Evolutionary conservation across 2,329 filamentous ascomycete genomes (phyloP).

Genomic region (Paecilomyces niveus): DNA sequence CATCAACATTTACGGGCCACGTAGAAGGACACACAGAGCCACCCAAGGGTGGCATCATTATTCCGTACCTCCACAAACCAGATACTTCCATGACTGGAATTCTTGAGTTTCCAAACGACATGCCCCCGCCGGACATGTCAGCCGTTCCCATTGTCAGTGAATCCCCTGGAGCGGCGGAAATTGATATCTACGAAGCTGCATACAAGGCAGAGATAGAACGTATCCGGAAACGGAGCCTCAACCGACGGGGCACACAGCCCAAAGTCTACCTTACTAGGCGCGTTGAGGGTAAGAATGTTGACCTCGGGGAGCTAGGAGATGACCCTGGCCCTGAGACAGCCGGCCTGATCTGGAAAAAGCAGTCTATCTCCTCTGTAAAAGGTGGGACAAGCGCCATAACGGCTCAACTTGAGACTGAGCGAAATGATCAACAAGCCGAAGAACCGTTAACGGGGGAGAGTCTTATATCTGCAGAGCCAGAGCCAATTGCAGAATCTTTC

Average conservation of each 20-base stretch:
- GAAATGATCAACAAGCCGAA: conserved; percentile 1
- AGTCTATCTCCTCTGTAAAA: background rate
- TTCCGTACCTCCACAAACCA: conserved; percentile 11
- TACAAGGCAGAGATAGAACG: conserved; percentile 75
- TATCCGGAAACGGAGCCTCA: conserved; percentile 48
- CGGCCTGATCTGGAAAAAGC: conserved; percentile 2
- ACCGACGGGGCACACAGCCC: conserved; percentile 36
- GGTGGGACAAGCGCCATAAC: conserved; percentile 3
- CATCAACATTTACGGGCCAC: conserved; percentile 39
- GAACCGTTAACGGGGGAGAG: conserved; percentile 7
- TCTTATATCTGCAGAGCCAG: background rate
- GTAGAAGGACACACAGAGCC: conserved; percentile 9
- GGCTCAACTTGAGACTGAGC: background rate
- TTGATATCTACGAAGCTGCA: conserved; percentile 81
- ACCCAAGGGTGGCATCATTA: conserved; percentile 7
- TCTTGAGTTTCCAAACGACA: conserved; percentile 27
- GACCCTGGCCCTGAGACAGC: conserved; percentile 17
- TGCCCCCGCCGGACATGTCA: conserved; percentile 23
- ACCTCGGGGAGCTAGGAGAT: conserved; percentile 17
- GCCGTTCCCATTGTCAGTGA: conserved; percentile 59
- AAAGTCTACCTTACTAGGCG: conserved; percentile 53
- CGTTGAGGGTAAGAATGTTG: conserved; percentile 36
- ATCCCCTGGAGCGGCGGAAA: conserved; percentile 75
- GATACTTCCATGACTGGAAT: conserved; percentile 24
- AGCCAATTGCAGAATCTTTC: background rate